A percentile compares a stretch with the other conserved stretches of the same genome.
phyloP scores from a whole-genome alignment of 345 rosid genomes.

The Dovyalis caffra region DNA sequence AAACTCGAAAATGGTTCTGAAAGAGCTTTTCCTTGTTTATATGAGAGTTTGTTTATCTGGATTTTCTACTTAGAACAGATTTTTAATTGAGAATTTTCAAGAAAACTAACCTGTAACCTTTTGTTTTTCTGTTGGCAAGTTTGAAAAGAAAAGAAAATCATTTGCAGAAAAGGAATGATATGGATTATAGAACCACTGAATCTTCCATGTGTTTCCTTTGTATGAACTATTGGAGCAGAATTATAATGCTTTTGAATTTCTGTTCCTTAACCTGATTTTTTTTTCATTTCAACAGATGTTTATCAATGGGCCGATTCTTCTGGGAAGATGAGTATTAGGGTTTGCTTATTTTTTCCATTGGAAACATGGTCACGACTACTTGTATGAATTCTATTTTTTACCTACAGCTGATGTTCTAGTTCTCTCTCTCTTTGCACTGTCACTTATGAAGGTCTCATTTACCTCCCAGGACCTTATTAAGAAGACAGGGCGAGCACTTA shows the following conservation, averaged over 20 bases:
- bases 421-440: not conserved
- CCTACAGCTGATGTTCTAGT: not conserved
- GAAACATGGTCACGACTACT: conserved; percentile 66
- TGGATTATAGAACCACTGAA: not conserved
- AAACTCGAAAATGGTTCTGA: not conserved
- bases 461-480: conserved; percentile 50
- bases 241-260: conserved; percentile 9
- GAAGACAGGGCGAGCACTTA: conserved; percentile 47
- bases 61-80: too few relatives aligned
- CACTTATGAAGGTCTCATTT: conserved; percentile 9
- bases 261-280: not conserved
- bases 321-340: conserved; percentile 73
- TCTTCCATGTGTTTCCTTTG: not conserved
- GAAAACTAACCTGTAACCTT: too few relatives aligned
- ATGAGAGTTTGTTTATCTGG: too few relatives aligned
- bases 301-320: conserved; percentile 80
- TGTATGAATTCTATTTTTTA: conserved; percentile 42
- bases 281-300: conserved; percentile 53
- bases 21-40: not conserved
- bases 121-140: too few relatives aligned
- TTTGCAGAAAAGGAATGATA: not conserved
- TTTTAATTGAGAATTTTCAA: too few relatives aligned
- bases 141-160: not conserved
- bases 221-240: not conserved
- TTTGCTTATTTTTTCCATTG: conserved; percentile 85